A percentile compares a stretch with the other conserved stretches of the same genome.
phyloP scores from a whole-genome alignment of 495 filamentous ascomycete genomes.

The Penicillium argentinense region DNA sequence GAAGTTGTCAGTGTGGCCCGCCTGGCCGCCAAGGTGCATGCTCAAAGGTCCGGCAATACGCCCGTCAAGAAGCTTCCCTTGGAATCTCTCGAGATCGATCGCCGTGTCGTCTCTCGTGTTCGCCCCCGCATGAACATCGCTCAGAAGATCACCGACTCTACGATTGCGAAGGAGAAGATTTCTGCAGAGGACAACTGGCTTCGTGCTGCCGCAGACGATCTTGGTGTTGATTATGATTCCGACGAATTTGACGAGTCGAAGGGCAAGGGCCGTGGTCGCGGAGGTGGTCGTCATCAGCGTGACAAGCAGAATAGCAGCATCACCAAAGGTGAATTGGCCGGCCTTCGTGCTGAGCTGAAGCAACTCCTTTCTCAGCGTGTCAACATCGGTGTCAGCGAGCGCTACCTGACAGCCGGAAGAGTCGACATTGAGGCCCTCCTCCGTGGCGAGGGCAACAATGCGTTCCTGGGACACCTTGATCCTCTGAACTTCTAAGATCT shows the following conservation, averaged over 20 bases:
- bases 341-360: constrained; percentile 42
- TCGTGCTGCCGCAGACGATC: constrained; percentile 79
- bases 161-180: constrained; percentile 82
- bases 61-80: constrained; percentile 61
- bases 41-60: constrained; percentile 46
- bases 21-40: constrained; percentile 84
- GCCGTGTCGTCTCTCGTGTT: constrained; percentile 70
- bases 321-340: constrained; percentile 68
- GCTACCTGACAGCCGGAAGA: constrained; percentile 76
- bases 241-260: constrained; percentile 71
- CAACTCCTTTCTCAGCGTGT: constrained; percentile 68
- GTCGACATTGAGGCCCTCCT: constrained; percentile 82
- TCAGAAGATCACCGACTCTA: constrained; percentile 80
- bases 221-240: constrained; percentile 90
- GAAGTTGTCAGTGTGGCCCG: constrained; percentile 82
- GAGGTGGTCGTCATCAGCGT: constrained; percentile 69
- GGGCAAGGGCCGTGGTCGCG: constrained; percentile 64
- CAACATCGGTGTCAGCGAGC: constrained; percentile 89
- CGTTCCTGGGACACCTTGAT: constrained; percentile 65
- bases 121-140: constrained; percentile 73
- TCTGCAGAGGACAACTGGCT: constrained; percentile 83
- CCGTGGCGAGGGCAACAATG: constrained; percentile 54
- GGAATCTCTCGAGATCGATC: constrained; percentile 78
- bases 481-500: constrained; percentile 42
- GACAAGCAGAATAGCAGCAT: constrained; percentile 67